A percentile compares a stretch with the other conserved stretches of the same genome.
Conservation (phyloP, 176 grass and related monocot genomes). For the Luzula sylvatica region DNA sequence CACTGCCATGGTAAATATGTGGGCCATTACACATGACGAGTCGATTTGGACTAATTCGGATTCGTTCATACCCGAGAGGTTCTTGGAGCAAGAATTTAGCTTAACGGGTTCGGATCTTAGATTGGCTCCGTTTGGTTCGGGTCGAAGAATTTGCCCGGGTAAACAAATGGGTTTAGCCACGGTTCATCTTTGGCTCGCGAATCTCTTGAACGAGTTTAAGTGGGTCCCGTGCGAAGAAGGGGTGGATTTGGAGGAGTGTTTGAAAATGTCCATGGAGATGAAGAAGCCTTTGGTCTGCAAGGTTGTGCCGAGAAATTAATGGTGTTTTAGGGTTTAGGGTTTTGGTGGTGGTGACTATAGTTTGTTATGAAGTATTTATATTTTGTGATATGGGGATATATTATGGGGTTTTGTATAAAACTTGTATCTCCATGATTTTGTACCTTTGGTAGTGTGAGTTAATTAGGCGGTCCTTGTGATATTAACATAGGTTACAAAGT, state of each 20-base stretch:
- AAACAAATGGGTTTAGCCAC: slow-evolving; percentile 59
- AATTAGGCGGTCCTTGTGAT: slow-evolving; percentile 15
- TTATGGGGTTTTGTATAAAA: neutral
- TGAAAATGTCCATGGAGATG: slow-evolving; percentile 84
- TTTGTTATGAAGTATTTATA: slow-evolving; percentile 13
- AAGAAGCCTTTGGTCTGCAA: slow-evolving; percentile 50
- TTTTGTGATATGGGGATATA: neutral
- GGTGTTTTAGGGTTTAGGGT: slow-evolving; percentile 3
- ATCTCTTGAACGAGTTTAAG: slow-evolving; percentile 42
- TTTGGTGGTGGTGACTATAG: slow-evolving; percentile 8
- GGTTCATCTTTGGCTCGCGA: slow-evolving; percentile 58
- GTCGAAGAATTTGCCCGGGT: slow-evolving; percentile 60
- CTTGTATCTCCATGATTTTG: slow-evolving; percentile 7
- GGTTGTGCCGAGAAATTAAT: slow-evolving; percentile 23
- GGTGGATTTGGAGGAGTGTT: slow-evolving; percentile 59
- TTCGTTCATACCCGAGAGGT: slow-evolving; percentile 47
- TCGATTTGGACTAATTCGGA: slow-evolving; percentile 41
- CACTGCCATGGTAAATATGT: slow-evolving; percentile 94
- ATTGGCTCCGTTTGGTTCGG: slow-evolving; percentile 59
- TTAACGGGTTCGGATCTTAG: slow-evolving; percentile 58
- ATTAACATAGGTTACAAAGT: slow-evolving; percentile 3
- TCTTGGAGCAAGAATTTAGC: slow-evolving; percentile 51
- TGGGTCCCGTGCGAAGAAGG: slow-evolving; percentile 21
- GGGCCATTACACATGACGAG: slow-evolving; percentile 66
- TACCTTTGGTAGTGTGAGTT: neutral